Evolutionary conservation across 1,139 yeast genomes (phyloP).

Genomic region (Yamadazyma diospyri): DNA sequence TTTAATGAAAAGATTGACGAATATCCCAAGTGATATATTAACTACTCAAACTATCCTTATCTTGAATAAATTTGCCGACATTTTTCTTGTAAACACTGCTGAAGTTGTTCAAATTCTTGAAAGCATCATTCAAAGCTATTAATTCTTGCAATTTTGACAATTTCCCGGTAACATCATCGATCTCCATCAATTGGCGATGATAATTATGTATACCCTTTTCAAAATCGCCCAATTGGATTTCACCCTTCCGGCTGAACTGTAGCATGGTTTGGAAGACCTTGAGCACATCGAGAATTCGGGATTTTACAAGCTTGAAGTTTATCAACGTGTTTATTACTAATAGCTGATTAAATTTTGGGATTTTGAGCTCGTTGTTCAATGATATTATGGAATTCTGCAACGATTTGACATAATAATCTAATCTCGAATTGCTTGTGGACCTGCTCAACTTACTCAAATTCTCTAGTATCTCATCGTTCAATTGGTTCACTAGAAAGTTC

Average conservation of each 20-base stretch:
- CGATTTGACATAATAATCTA: constrained; percentile 62
- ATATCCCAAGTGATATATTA: no score
- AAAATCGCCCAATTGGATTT: constrained; percentile 15
- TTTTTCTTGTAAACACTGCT: constrained; percentile 45
- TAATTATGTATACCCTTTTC: constrained; percentile 16
- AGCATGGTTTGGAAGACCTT: constrained; percentile 40
- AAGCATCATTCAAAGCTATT: constrained; percentile 47
- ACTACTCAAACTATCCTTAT: constrained; percentile 7
- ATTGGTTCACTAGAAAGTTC: constrained; percentile 59
- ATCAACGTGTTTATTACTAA: constrained; percentile 41
- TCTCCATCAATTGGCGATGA: constrained; percentile 9
- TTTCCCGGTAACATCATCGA: constrained; percentile 19
- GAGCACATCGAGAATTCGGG: constrained; percentile 43
- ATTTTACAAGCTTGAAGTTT: constrained; percentile 40
- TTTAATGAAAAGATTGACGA: no score
- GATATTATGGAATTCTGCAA: constrained; percentile 55
- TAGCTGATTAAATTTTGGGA: constrained; percentile 23
- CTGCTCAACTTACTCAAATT: constrained; percentile 15
- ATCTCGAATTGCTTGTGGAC: constrained; percentile 30
- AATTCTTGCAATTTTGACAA: constrained; percentile 40
- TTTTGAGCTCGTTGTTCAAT: constrained; percentile 41
- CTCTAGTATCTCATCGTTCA: constrained; percentile 31
- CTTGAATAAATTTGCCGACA: constrained; percentile 18
- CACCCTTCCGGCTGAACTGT: constrained; percentile 26
- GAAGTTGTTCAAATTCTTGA: constrained; percentile 49